Base-by-base conservation (phyloP, 164 flowering plant genomes). In the Vitis cinerea region DNA sequence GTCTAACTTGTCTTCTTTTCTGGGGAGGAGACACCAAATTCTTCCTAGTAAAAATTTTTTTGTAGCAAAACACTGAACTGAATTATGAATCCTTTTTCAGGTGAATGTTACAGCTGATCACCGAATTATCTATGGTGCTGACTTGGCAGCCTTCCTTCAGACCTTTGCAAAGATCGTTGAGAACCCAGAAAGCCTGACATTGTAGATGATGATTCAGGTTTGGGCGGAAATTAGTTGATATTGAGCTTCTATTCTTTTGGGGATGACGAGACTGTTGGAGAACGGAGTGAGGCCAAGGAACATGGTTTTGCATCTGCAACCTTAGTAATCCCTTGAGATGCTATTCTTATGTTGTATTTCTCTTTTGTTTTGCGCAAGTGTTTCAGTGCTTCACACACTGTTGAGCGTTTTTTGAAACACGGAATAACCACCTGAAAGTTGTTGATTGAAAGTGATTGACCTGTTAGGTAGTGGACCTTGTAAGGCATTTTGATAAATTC, bases 81-180 rank as follows among this genome's bases (percentile, higher is more conserved):
- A 73, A 7, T 66, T 66, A 37, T 59, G 13, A 56, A 63, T 68
- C 23, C 30, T 70, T 74, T 69, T 80, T 31, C 88, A 92, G 98
- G 97, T 94, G 77, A 94, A 92, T 78, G 97, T 94, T 16, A 94
- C 97, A 14, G 97, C 96, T 66, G 97, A 94, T 79, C 97, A 94
- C 80, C 81, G 98, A 53, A 79, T 92, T 47, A 60, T 94, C 66
- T 94, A 94, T 73, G 96, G 97, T 65, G 97, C 97, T 66, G 97
- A 94, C 78, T 84, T 94, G 82, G 96, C 98, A 52, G 90, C 93
- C 51, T 94, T 90, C 83, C 96, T 94, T 44, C 83, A 90, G 80
- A 89, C 98, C 44, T 92, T 94, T 75, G 73, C 96, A 54, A 92
- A 94, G 85, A 88, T 94, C 44, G 59, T 92, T 62, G 87, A 89